These are phyloP conservation scores for Brassica napus DNA, from an alignment of 345 rosid genomes.

Conservation along the genomic window DNA sequence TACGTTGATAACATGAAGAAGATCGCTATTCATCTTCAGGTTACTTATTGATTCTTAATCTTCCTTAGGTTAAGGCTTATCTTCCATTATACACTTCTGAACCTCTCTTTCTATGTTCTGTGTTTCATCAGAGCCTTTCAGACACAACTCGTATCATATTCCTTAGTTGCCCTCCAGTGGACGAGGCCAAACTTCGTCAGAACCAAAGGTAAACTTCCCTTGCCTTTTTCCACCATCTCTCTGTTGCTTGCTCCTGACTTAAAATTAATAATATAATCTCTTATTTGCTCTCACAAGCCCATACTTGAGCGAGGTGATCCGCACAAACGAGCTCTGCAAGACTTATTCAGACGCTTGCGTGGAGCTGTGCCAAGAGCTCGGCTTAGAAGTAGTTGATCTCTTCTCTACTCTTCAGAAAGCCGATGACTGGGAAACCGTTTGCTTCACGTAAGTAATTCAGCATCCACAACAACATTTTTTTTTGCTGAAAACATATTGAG, in stretches of 20 bases:
- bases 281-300: conserved; percentile 47
- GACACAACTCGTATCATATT: conserved; percentile 61
- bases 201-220: conserved; percentile 56
- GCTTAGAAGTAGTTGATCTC: conserved; percentile 70
- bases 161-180: conserved; percentile 85
- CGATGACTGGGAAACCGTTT: conserved; percentile 62
- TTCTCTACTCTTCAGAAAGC: conserved; percentile 63
- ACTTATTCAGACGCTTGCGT: conserved; percentile 80
- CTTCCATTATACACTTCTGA: background rate
- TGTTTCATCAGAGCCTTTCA: conserved; percentile 74
- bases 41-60: conserved; percentile 23
- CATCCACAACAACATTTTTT: background rate
- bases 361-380: conserved; percentile 72
- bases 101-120: conserved; percentile 5
- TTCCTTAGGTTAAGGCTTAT: background rate
- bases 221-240: background rate
- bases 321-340: conserved; percentile 85
- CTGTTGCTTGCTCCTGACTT: background rate
- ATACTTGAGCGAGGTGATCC: conserved; percentile 65
- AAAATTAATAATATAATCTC: background rate
- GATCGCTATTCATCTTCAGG: conserved; percentile 80
- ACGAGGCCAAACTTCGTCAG: conserved; percentile 66
- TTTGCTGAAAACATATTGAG: background rate
- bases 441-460: conserved; percentile 72
- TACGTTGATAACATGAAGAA: conserved; percentile 81